Conservation (phyloP, 306 rosid genomes). For the Lablab purpureus region DNA sequence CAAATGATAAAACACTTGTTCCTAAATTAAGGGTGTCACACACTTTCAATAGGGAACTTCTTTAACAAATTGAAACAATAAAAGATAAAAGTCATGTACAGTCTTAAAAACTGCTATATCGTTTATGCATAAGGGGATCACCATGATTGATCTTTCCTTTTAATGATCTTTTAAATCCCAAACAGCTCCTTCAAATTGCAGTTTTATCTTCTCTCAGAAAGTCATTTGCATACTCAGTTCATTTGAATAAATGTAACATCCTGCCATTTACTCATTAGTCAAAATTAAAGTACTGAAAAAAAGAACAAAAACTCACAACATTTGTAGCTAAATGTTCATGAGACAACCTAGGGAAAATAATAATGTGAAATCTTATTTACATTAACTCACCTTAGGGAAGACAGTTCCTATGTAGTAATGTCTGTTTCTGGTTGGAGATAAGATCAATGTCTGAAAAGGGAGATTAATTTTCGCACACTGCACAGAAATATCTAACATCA, state of each 20-base stretch:
- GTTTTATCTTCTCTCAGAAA: background rate
- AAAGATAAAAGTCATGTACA: background rate
- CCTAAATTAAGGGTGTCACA: background rate
- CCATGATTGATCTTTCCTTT: background rate
- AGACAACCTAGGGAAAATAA: background rate
- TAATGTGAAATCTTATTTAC: background rate
- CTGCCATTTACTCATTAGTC: constrained; percentile 38
- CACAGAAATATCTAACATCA: background rate
- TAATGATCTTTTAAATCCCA: background rate
- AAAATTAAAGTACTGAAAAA: background rate
- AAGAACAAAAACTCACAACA: background rate
- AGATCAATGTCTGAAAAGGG: background rate
- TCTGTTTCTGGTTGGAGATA: constrained; percentile 14
- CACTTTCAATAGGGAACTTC: background rate
- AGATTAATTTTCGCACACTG: constrained; percentile 41
- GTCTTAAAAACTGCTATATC: too few species aligned
- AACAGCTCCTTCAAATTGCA: background rate
- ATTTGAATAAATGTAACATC: constrained; percentile 1
- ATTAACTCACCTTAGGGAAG: constrained; percentile 40
- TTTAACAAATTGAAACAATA: background rate
- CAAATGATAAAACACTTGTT: background rate
- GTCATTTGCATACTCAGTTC: background rate
- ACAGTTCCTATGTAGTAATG: constrained; percentile 33
- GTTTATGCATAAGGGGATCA: background rate
- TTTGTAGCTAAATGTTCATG: background rate